Base-by-base conservation (phyloP, 2,329 filamentous ascomycete species). In the Atkinsonella hypoxylon region DNA sequence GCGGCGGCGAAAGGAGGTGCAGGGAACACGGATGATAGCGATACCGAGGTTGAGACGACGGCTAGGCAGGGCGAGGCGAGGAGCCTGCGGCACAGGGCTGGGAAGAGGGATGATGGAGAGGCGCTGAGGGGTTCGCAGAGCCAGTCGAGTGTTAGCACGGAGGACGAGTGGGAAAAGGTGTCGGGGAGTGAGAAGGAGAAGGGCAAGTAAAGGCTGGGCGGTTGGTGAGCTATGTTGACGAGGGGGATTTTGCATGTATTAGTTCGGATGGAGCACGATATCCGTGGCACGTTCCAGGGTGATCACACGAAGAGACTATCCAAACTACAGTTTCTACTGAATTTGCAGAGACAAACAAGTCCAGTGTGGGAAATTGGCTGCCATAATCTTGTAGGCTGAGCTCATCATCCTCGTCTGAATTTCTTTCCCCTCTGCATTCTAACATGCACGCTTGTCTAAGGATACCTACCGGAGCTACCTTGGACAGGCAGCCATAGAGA, bases 91-190 rank as follows among this genome's bases (percentile, higher is more conserved):
- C 72, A 71, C 8, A 31, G 45, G 36, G 45, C 20, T 74, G 44
- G 59, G 45, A 55, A 31, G 11, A 15, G 10, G 7, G 20, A 17
- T 15, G 64, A 55, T 44, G 50, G 56, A 58, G 52, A 54, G 53
- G 54, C 58, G 52, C 53, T 59, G 43, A 59, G 66, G 45, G 64
- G 53, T 13, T 51, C 68, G 47, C 36, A 47, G 38, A 72, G 70
- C 22, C 78, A 75, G 64, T 81, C 77, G 44, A 74, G 76, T 48
- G 75, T 67, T 18, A 91, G 89, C 68, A 96, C 90, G 4, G 91
- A 97, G 70, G 91, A 91, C 62, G 91, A 97, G 70, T 97, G 91
- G 91, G 91, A 96, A 73, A 94, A 93, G 74, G 85, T 97, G 4
- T 89, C 87, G 20, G 85, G 86, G 66, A 79, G 75, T 52, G 80